Conservation (phyloP, 2,329 filamentous ascomycete species). For the Grosmannia penicillata region DNA sequence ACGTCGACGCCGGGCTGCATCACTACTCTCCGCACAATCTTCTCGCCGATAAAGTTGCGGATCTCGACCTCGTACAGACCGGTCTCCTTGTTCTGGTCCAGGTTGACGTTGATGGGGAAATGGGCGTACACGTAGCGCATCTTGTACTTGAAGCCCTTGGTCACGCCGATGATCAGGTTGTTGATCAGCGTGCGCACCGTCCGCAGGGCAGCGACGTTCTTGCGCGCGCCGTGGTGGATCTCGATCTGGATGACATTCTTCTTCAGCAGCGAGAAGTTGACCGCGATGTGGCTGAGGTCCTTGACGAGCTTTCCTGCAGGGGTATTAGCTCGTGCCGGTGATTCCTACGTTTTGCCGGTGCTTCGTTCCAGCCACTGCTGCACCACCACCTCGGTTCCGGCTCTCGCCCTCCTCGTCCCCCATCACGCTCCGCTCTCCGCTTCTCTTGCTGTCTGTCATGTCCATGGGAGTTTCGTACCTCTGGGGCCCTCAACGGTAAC, state of each 20-base stretch:
- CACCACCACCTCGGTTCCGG: neutral
- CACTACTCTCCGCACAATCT: constrained; percentile 84
- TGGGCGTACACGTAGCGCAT: constrained; percentile 99
- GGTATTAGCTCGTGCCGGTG: no score
- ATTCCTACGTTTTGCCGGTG: no score
- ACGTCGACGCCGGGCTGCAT: constrained; percentile 88
- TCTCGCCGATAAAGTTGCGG: constrained; percentile 99
- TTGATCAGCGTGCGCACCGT: constrained; percentile 97
- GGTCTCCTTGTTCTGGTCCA: constrained; percentile 90
- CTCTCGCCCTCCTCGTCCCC: neutral
- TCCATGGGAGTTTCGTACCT: constrained; percentile 38
- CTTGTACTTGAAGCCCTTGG: constrained; percentile 99
- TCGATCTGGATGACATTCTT: constrained; percentile 87
- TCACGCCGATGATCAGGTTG: constrained; percentile 97
- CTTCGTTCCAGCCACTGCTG: no score
- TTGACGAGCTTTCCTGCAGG: constrained; percentile 77
- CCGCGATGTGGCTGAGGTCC: constrained; percentile 90
- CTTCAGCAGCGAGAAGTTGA: constrained; percentile 84
- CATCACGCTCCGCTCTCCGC: neutral
- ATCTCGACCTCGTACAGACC: constrained; percentile 89
- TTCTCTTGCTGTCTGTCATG: constrained; percentile 6
- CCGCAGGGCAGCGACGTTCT: constrained; percentile 94
- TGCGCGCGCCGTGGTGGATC: constrained; percentile 96
- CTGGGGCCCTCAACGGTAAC: constrained; percentile 96
- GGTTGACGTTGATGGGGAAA: constrained; percentile 99